Base-by-base conservation (phyloP, 208 protist genomes). In the Acanthamoeba lenticulata region DNA sequence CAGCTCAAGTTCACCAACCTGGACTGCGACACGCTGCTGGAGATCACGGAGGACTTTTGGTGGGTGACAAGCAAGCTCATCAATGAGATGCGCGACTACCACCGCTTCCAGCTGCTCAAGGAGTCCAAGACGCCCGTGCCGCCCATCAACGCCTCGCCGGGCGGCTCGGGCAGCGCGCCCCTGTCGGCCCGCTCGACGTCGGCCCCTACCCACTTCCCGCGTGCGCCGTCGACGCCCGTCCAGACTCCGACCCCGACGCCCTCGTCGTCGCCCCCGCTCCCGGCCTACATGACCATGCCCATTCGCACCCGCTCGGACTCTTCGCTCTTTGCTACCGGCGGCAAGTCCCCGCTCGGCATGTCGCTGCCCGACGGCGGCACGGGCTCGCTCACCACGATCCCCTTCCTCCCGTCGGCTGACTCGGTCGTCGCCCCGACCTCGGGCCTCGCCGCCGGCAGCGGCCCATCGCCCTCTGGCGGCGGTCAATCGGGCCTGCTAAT, bases 31-130 rank as follows among this genome's bases (percentile, higher is more conserved):
- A 90, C 83, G 29, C 83, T 90, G 13, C 83, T 90, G 47, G 83
- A 90, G 83, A 90, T 90, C 36, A 90, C 83, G 1, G 29, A 90
- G 49, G 83, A 90, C 40, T 90, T 90, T 38, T 90, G 49, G 47
- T 90, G 83, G 83, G 83, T 90, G 47, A 90, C 42, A 1, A 69
- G 57, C 83, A 90, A 60, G 83, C 49, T 90, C 24, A 90, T 90
- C n/a, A 65, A 45, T 29, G 83, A 90, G 36, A 90, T 90, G 83
- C 83, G 83, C 21, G 83, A 90, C 83, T 90, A 90, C 83, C 83
- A 90, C 27, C 83, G 83, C 47, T 90, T 72, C 57, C 42, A 67
- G 57, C 29, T 90, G 29, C 83, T 90, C 34, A 90, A 65, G 57
- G 83, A 65, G 29, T 45, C 52, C 1, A 90, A 65, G 57, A 45